Conservation (phyloP, 805 yeast genomes). For the Tetrapisispora arboricola region DNA sequence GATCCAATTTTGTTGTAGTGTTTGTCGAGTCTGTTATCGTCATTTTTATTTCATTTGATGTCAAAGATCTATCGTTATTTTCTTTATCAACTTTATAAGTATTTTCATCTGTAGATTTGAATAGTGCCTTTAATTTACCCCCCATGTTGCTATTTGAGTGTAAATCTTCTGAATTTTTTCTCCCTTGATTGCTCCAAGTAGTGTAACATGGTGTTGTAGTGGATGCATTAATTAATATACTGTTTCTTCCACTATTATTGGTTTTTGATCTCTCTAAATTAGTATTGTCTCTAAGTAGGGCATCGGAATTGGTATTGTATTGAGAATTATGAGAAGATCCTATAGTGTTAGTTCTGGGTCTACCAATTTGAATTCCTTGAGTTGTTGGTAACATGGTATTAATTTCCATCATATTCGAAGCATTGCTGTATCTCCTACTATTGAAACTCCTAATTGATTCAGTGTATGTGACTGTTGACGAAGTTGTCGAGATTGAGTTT, state of each 20-base stretch:
- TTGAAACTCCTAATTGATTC: background rate
- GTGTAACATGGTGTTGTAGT: background rate
- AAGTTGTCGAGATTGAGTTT: background rate
- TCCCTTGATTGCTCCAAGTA: background rate
- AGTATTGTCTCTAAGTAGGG: background rate
- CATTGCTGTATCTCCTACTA: background rate
- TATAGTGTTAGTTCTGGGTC: background rate
- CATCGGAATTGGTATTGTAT: no score
- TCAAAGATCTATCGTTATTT: no score
- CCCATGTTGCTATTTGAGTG: background rate
- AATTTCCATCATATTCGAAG: background rate
- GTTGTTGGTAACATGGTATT: background rate
- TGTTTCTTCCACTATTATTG: background rate
- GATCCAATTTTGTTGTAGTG: background rate
- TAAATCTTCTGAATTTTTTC: background rate
- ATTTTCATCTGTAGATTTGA: background rate
- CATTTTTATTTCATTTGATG: background rate
- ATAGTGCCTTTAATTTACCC: slow-evolving; percentile 1
- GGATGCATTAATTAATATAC: background rate
- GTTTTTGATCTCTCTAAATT: background rate
- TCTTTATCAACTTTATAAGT: no score
- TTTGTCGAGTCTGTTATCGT: background rate
- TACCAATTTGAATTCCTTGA: background rate
- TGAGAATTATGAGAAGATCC: no score
- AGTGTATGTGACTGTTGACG: background rate